Evolutionary conservation across 768 basidiomycete genomes (phyloP).

Genomic region (Mycena epipterygia): DNA sequence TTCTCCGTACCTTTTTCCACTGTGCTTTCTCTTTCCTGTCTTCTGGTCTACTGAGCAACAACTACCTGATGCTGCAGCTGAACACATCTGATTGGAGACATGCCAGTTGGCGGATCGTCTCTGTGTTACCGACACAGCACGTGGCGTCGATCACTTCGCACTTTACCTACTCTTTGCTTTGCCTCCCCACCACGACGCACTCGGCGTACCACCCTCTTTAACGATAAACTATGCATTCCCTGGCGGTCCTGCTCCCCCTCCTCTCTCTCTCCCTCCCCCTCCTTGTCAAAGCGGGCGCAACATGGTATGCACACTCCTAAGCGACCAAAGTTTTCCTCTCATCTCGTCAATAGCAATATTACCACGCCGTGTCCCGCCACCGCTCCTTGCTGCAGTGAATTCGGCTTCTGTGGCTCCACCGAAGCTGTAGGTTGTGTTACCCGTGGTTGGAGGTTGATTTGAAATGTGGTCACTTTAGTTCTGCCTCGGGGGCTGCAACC

Average conservation of each 20-base stretch:
- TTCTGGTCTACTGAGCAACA: no score
- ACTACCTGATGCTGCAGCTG: not conserved
- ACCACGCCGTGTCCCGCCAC: constrained; percentile 58
- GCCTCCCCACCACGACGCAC: constrained; percentile 30
- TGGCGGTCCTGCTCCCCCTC: constrained; percentile 37
- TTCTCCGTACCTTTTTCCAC: not conserved
- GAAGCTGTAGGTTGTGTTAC: constrained; percentile 53
- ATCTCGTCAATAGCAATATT: constrained; percentile 51
- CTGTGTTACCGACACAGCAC: constrained; percentile 8
- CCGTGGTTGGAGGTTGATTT: constrained; percentile 7
- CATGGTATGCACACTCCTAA: constrained; percentile 24
- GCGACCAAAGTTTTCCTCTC: not conserved
- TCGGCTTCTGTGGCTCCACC: constrained; percentile 63
- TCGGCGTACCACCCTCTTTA: constrained; percentile 33
- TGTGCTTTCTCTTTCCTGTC: not conserved
- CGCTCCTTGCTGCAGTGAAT: constrained; percentile 72
- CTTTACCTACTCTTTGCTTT: not conserved
- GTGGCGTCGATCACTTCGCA: constrained; percentile 15
- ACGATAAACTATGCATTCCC: constrained; percentile 36
- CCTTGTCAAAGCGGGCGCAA: constrained; percentile 34
- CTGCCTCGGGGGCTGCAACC: constrained; percentile 91
- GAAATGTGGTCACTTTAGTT: constrained; percentile 58
- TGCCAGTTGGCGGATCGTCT: constrained; percentile 1
- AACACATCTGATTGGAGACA: constrained; percentile 1
- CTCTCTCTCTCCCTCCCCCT: constrained; percentile 31